These are phyloP conservation scores for Bjerkandera adusta DNA, from an alignment of 1,284 basidiomycete species.

Conservation along the genomic window DNA sequence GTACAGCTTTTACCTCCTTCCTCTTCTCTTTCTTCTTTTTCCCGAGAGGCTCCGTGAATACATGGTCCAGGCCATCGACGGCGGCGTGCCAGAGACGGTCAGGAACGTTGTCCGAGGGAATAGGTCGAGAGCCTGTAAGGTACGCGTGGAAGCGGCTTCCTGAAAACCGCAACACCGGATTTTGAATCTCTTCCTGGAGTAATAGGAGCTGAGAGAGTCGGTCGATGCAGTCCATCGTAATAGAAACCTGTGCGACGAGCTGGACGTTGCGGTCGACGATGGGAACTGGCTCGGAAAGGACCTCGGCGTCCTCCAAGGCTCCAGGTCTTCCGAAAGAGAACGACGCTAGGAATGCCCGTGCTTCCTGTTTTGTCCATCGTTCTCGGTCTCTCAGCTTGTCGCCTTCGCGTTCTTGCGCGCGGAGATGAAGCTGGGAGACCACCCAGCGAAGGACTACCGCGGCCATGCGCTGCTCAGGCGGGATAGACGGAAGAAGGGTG, in stretches of 20 bases:
- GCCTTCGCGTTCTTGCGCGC: constrained; percentile 43
- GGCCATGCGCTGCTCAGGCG: constrained; percentile 43
- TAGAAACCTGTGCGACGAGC: constrained; percentile 64
- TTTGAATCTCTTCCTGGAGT: constrained; percentile 44
- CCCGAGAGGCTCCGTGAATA: constrained; percentile 39
- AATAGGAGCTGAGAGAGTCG: constrained; percentile 45
- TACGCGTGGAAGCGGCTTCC: constrained; percentile 54
- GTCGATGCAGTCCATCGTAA: constrained; percentile 57
- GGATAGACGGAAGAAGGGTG: constrained; percentile 42
- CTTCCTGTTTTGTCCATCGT: constrained; percentile 70
- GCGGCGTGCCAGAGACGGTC: constrained; percentile 46
- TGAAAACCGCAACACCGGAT: constrained; percentile 49
- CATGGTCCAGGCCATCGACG: constrained; percentile 45
- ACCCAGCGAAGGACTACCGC: constrained; percentile 64
- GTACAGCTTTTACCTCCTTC: constrained; percentile 32
- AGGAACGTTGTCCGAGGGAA: constrained; percentile 22
- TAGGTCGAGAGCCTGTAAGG: constrained; percentile 34
- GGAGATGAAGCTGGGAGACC: constrained; percentile 43
- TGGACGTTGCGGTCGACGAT: constrained; percentile 65
- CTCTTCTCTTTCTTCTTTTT: constrained; percentile 39
- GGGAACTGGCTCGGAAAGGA: constrained; percentile 14
- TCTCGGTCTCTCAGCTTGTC: constrained; percentile 58
- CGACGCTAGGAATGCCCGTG: constrained; percentile 58
- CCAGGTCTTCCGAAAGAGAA: constrained; percentile 30
- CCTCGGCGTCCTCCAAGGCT: constrained; percentile 2